A percentile compares a stretch with the other conserved stretches of the same genome.
Evolutionary conservation across 768 basidiomycete species (phyloP).

Genomic region (Cubamyces sp.): DNA sequence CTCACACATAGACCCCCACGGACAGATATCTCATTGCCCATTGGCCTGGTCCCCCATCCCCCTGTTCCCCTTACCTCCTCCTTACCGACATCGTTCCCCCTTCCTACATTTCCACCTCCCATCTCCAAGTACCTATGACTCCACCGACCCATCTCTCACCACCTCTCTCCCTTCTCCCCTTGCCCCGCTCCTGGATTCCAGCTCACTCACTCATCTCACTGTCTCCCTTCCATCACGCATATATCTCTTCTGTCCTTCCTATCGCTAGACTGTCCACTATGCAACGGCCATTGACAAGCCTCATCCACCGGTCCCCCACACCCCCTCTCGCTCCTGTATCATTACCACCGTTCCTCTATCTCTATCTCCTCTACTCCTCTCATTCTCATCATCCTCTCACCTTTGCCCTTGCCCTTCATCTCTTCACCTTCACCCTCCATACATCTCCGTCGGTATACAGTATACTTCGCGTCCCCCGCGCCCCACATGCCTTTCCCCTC

Average conservation of each 20-base stretch:
- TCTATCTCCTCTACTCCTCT: background rate
- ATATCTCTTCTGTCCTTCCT: conserved; percentile 10
- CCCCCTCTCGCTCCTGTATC: conserved; percentile 16
- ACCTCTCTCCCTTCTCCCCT: conserved; percentile 3
- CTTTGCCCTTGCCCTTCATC: background rate
- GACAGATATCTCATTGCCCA: conserved; percentile 19
- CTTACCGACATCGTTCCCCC: background rate
- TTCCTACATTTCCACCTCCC: background rate
- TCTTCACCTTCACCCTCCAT: background rate
- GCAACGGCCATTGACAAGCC: background rate
- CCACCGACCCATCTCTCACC: background rate
- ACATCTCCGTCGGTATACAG: too few relatives aligned
- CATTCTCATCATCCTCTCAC: background rate
- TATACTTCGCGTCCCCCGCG: background rate
- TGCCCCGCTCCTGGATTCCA: too few relatives aligned
- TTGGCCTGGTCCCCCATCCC: background rate
- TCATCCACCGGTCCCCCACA: background rate
- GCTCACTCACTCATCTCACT: background rate
- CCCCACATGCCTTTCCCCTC: background rate
- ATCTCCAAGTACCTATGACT: too few relatives aligned
- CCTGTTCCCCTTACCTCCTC: too few relatives aligned
- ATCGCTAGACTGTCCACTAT: conserved; percentile 5
- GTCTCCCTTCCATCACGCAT: background rate
- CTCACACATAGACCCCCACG: conserved; percentile 22
- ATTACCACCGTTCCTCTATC: conserved; percentile 16